Percentiles rank a stretch among this genome's conserved stretches.
Evolutionary conservation across 2,329 filamentous ascomycete species (phyloP).

Genomic region (Orbilia brochopaga): DNA sequence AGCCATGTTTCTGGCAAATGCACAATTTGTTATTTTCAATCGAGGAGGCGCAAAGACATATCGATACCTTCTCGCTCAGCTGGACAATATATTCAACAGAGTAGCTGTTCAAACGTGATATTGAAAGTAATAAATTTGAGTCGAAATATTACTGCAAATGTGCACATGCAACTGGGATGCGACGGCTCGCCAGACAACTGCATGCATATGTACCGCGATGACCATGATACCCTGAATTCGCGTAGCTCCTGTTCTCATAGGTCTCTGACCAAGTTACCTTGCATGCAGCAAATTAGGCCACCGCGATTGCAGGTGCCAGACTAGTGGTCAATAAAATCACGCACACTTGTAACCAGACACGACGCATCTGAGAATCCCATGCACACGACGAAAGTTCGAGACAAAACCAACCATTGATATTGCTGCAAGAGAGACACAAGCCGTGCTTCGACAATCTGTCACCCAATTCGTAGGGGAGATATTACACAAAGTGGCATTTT

Average conservation of each 20-base stretch:
- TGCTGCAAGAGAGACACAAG: too few species aligned
- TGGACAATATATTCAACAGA: background rate
- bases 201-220: background rate
- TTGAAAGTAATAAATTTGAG: background rate
- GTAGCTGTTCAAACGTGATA: background rate
- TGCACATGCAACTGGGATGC: background rate
- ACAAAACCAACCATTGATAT: too few species aligned
- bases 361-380: background rate
- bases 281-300: background rate
- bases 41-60: background rate
- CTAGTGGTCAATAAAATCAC: constrained; percentile 2
- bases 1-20: too few species aligned
- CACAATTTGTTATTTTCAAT: too few species aligned
- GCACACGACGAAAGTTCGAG: too few species aligned
- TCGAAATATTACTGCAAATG: too few species aligned
- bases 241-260: constrained; percentile 1
- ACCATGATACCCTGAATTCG: background rate
- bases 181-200: background rate
- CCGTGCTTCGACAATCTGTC: too few species aligned
- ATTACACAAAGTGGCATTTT: too few species aligned
- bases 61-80: too few species aligned
- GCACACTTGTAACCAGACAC: background rate
- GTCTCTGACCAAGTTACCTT: background rate
- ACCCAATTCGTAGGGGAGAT: too few species aligned
- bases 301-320: background rate